Percentiles rank a stretch among this genome's conserved stretches.
phyloP scores from a whole-genome alignment of 148 eudicot species.

The Arctostaphylos glauca region DNA sequence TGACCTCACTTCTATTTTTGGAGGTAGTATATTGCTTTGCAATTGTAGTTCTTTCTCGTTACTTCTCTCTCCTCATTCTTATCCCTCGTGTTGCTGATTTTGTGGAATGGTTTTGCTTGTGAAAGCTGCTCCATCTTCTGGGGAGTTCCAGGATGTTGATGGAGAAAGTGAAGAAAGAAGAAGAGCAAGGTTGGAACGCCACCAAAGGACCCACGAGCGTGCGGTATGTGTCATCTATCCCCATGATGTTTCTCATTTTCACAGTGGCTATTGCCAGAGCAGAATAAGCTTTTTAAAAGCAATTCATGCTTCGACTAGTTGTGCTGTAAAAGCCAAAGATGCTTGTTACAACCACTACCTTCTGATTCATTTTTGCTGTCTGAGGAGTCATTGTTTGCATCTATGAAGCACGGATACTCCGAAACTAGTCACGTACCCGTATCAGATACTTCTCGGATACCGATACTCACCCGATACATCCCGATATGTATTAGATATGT shows the following conservation, averaged over 20 bases:
- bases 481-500: too few species aligned
- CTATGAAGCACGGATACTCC: too few species aligned
- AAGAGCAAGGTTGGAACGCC: conserved; percentile 56
- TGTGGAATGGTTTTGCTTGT: conserved; percentile 15
- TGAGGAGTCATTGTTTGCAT: conserved; percentile 7
- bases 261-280: neutral
- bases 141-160: conserved; percentile 48
- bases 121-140: conserved; percentile 42
- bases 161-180: conserved; percentile 62
- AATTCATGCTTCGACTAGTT: neutral
- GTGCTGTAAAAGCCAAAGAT: neutral
- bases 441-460: too few species aligned
- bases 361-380: neutral
- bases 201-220: conserved; percentile 63
- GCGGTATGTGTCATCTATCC: conserved; percentile 38
- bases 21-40: conserved; percentile 31
- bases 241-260: conserved; percentile 4
- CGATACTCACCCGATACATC: too few species aligned
- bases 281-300: neutral
- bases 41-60: neutral
- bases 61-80: conserved; percentile 7
- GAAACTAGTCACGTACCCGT: too few species aligned
- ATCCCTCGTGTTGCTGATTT: conserved; percentile 12
- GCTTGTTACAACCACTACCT: neutral
- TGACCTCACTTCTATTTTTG: conserved; percentile 57